Evolutionary conservation across 495 filamentous ascomycete species (phyloP), one percentile per base, ranked within the genome.

Genomic region (Lepraria neglecta): DNA sequence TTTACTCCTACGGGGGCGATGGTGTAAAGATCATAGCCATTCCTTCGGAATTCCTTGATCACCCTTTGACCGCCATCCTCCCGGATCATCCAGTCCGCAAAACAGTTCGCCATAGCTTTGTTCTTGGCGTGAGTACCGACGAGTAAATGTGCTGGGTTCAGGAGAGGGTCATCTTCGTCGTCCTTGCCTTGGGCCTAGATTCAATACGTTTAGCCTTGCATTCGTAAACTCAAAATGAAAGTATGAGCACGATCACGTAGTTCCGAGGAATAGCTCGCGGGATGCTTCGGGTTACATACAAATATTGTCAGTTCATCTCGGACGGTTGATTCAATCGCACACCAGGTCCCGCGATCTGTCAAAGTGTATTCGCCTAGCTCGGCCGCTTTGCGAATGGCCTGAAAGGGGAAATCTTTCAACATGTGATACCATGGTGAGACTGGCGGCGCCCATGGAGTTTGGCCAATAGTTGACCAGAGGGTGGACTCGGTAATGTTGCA

Each of bases 341-440:
- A 64, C 44, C 64, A 76, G 3, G 77, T 77, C 10, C 75, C 75
- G 3, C 68, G 67, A 56, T 80, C 76, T 6, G 74, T 78, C 35
- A 78, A 58, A 1, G 74, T 78, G 54, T 78, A 80, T 56, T 77
- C 75, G 4, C 70, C 40, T 10, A 78, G 64, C 0, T 64, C 40
- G 27, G 70, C 68, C 0, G 76, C 75, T 0, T 71, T 68, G 11
- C 55, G 71, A 30, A 80, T 56, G 4, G 76, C 75, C 62, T 76
- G 71, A 46, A 76, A 65, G 0, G 76, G 77, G 50, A 76, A 78
- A 9, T 69, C 73, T 40, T 74, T 71, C 59, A 71, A 77, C 62
- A 73, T 71, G 62, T 80, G 75, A 58, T 78, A 79, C 76, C 75
- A 80, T 17, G 67, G 72, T 1, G 77, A 75, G 61, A 70, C 70